Evolutionary conservation across 495 filamentous ascomycete genomes (phyloP).

Genomic region (Diplogelasinospora grovesii): DNA sequence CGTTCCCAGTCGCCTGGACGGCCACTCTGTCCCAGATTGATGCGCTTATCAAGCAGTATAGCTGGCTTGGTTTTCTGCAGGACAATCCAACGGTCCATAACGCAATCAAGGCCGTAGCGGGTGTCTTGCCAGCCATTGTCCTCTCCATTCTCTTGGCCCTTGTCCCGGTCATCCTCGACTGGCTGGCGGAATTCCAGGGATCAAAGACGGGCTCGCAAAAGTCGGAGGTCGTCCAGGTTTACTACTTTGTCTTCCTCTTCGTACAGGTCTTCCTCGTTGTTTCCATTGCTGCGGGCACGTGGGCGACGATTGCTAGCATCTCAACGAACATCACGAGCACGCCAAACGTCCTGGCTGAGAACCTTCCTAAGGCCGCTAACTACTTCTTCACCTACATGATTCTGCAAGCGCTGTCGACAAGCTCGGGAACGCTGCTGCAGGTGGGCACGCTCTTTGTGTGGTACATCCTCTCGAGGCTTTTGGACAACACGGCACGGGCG

Average conservation of each 20-base stretch:
- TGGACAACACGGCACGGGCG: conserved; percentile 81
- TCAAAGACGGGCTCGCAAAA: conserved; percentile 74
- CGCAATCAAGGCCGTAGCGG: conserved; percentile 68
- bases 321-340: conserved; percentile 51
- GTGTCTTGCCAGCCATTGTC: conserved; percentile 75
- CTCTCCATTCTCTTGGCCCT: conserved; percentile 74
- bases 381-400: conserved; percentile 99
- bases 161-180: conserved; percentile 65
- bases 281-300: conserved; percentile 75
- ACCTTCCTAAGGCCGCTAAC: conserved; percentile 83
- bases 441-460: conserved; percentile 67
- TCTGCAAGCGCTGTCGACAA: conserved; percentile 83
- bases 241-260: conserved; percentile 93
- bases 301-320: conserved; percentile 57
- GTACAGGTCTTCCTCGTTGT: conserved; percentile 93
- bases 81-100: conserved; percentile 47
- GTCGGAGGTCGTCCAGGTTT: conserved; percentile 78
- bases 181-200: conserved; percentile 70
- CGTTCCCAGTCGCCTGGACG: conserved; percentile 84
- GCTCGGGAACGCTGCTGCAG: conserved; percentile 86
- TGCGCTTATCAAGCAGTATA: conserved; percentile 54
- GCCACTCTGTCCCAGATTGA: conserved; percentile 71
- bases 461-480: conserved; percentile 68
- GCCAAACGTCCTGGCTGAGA: conserved; percentile 66
- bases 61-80: conserved; percentile 66